A percentile compares a stretch with the other conserved stretches of the same genome.
Evolutionary conservation across 106 monocot species (phyloP).

Genomic region (Dactylorhiza incarnata): DNA sequence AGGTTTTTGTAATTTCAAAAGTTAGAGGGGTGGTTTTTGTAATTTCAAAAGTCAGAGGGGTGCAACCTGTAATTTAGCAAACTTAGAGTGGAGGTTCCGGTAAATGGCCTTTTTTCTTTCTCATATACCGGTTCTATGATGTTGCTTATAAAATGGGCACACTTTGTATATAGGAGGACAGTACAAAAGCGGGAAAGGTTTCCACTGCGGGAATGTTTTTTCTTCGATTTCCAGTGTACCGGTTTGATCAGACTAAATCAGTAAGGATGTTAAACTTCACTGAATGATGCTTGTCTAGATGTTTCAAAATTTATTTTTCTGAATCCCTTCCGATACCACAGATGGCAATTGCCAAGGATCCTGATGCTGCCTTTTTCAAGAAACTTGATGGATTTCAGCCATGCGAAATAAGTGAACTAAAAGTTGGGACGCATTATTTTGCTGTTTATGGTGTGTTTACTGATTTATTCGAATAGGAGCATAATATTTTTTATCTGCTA

Average conservation of each 20-base stretch:
- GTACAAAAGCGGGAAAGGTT: conserved; percentile 71
- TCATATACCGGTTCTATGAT: background rate
- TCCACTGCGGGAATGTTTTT: conserved; percentile 97
- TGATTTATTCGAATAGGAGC: background rate
- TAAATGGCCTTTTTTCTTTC: background rate
- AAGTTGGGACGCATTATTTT: conserved; percentile 92
- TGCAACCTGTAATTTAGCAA: no score
- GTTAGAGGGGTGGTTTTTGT: no score
- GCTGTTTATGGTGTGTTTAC: conserved; percentile 72
- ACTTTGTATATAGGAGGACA: conserved; percentile 68
- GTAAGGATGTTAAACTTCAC: conserved; percentile 33
- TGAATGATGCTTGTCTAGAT: background rate
- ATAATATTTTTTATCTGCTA: background rate
- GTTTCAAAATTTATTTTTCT: background rate
- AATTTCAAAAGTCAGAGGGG: no score
- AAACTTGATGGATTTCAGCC: conserved; percentile 97
- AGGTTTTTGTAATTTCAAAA: no score
- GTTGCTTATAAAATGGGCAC: background rate
- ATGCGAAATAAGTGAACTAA: conserved; percentile 92
- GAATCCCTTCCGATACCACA: conserved; percentile 16
- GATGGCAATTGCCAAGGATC: conserved; percentile 63
- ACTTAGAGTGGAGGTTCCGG: no score
- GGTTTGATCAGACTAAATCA: conserved; percentile 60
- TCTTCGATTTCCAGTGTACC: conserved; percentile 87
- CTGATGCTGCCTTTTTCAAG: conserved; percentile 80